These are phyloP conservation scores for Zostera marina DNA, from an alignment of 116 monocot genomes.

Conservation along the genomic window DNA sequence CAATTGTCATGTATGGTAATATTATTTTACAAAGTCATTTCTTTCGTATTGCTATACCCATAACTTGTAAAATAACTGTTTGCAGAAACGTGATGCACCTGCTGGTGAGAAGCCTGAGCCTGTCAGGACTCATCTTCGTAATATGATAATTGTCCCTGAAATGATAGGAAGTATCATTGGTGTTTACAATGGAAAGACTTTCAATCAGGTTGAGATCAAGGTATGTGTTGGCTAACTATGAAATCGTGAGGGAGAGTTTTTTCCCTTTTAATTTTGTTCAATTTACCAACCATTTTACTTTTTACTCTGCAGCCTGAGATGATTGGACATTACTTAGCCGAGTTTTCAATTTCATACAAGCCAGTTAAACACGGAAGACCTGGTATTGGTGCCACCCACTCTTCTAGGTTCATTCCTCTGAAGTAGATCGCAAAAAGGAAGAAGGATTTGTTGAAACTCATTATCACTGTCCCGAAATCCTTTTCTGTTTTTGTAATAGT, in stretches of 20 bases:
- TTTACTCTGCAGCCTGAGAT: constrained; percentile 35
- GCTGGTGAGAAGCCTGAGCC: constrained; percentile 54
- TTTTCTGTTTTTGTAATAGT: no score
- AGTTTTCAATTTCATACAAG: constrained; percentile 74
- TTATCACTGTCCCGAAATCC: no score
- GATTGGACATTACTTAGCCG: constrained; percentile 71
- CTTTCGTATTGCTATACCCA: no score
- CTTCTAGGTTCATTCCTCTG: constrained; percentile 71
- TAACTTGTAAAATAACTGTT: no score
- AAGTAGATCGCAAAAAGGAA: constrained; percentile 21
- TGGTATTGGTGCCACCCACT: constrained; percentile 80
- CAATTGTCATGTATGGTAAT: no score
- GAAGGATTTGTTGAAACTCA: background rate
- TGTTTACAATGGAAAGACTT: constrained; percentile 54
- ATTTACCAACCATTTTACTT: background rate
- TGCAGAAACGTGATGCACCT: constrained; percentile 52
- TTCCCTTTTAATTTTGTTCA: background rate
- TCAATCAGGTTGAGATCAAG: constrained; percentile 59
- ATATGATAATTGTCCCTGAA: constrained; percentile 66
- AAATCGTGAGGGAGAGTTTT: background rate
- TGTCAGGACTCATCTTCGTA: constrained; percentile 49
- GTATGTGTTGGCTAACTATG: background rate
- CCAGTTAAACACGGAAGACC: constrained; percentile 74
- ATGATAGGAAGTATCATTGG: constrained; percentile 68
- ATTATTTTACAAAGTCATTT: no score